Base-by-base conservation (phyloP, 1,284 basidiomycete genomes). In the Rhodotorula sp. region DNA sequence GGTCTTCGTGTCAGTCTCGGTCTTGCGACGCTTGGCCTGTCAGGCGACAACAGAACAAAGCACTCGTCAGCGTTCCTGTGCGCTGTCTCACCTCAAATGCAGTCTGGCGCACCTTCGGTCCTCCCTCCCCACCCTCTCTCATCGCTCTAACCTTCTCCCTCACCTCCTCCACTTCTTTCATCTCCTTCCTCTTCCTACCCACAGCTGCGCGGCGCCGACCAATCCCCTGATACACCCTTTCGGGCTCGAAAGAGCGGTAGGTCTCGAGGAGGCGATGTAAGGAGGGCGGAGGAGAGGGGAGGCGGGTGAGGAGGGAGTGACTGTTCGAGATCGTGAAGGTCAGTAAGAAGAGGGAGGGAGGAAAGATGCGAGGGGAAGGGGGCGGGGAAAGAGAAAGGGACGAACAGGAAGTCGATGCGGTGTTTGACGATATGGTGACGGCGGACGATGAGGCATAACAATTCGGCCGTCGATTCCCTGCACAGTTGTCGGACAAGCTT, bases 361-460 rank as follows among this genome's bases (percentile, higher is more conserved):
- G n/a, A 4, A 18, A 20, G 30, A 15, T 1, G 1, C n/a, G 16
- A 13, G 8, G 11, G 18, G 44, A 18, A 7, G 15, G 30, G 4
- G 24, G 20, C 0, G 13, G 0, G 16, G 37, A 26, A 2, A 34
- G 40, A 24, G 16, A 11, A 28, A 11, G 22, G 37, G 8, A 34
- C 68, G 55, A 16, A 67, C 65, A 67, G 52, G 5, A n/a, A 2
- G 3, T 30, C n/a, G 44, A 67, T 47, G 13, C 69, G 65, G 22
- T 52, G n/a, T 4, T 20, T 9, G 31, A 53, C 31, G 20, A 53
- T 62, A 34, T 67, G 65, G 4, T 54, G 34, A 1, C 59, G 26
- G 20, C 54, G 20, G 9, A 52, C 40, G 11, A 67, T 28, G 9
- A 31, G 11, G 34, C 31, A n/a, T 20, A 68, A 16, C 1, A 68